Evolutionary conservation across 108 stramenopile species (phyloP), one percentile per base, ranked within the genome.

Genomic region (Nannochloropsis salina): DNA sequence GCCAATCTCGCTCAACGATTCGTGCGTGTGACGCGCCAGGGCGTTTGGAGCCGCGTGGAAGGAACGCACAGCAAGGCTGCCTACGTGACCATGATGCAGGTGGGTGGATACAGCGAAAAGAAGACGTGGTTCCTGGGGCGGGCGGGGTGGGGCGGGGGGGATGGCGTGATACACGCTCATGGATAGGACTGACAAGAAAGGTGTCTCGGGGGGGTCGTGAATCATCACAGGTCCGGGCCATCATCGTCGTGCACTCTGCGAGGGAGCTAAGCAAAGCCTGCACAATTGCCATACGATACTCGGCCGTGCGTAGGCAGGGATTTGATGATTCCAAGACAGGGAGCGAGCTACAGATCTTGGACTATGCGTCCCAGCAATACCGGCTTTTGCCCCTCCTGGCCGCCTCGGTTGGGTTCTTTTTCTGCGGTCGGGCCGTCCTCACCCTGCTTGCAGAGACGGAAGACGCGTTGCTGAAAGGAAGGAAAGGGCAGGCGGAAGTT

Each of bases 51-150:
- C 6, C 61, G 61, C 20, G 61, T 74, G 61, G 61, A 74, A 3
- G 61, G 61, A n/a, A 74, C 61, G 61, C 61, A 74, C 61, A 15
- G 20, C 61, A 74, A 74, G 61, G 61, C 61, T 0, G 61, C 41
- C 83, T 96, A 97, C 93, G 93, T 97, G 84, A 95, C 95, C 85
- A 97, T 97, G 95, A 95, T 97, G 95, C 95, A 95, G 91, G 95
- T 95, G 4, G 91, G 95, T 9, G 94, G 92, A 92, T 85, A 95
- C 95, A 84, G 89, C 92, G 21, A 44, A 86, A 84, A 12, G 87
- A 86, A 42, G 90, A 86, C 44, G 94, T 94, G 31, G 31, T 31
- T 31, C 31, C 31, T 31, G 31, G 1, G 31, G 31, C 31, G 31
- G 31, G 31, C 31, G 31, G 31, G 31, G 31, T 31, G 31, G 31